A percentile compares a stretch with the other conserved stretches of the same genome.
Evolutionary conservation across 306 rosid genomes (phyloP).

Genomic region (Mimosa bimucronata): DNA sequence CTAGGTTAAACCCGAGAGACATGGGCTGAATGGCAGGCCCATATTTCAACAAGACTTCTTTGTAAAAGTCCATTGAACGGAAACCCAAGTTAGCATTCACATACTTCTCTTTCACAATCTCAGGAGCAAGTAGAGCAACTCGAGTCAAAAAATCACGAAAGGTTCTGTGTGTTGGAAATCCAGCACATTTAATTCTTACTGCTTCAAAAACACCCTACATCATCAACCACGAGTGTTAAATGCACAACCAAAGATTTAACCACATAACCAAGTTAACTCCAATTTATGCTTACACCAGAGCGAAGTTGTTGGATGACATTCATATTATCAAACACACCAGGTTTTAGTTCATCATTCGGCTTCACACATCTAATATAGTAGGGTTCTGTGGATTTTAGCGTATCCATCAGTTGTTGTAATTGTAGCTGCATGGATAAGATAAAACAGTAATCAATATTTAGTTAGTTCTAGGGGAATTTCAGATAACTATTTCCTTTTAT

Average conservation of each 20-base stretch:
- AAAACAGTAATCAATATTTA: slow-evolving; percentile 39
- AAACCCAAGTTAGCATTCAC: slow-evolving; percentile 43
- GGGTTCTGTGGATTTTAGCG: slow-evolving; percentile 73
- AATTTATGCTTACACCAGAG: slow-evolving; percentile 74
- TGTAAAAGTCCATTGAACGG: not conserved
- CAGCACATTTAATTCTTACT: slow-evolving; percentile 88
- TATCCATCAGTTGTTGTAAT: slow-evolving; percentile 93
- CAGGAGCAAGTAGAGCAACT: slow-evolving; percentile 76
- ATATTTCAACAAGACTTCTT: slow-evolving; percentile 33
- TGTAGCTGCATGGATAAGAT: slow-evolving; percentile 71
- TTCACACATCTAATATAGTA: slow-evolving; percentile 96
- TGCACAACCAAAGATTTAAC: slow-evolving; percentile 37
- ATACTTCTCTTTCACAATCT: slow-evolving; percentile 70
- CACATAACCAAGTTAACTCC: slow-evolving; percentile 36
- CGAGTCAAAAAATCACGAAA: slow-evolving; percentile 73
- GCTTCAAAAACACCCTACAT: slow-evolving; percentile 97
- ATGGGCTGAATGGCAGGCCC: too few relatives aligned
- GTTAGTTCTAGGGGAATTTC: slow-evolving; percentile 37
- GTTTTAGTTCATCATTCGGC: slow-evolving; percentile 69
- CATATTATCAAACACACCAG: slow-evolving; percentile 71
- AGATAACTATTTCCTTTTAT: slow-evolving; percentile 34
- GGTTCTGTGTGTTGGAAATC: slow-evolving; percentile 84
- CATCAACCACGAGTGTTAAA: slow-evolving; percentile 45
- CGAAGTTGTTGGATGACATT: slow-evolving; percentile 82
- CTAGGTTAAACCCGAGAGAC: too few relatives aligned